phyloP scores from a whole-genome alignment of 2,329 filamentous ascomycete species.

The Alternaria metachromatica region DNA sequence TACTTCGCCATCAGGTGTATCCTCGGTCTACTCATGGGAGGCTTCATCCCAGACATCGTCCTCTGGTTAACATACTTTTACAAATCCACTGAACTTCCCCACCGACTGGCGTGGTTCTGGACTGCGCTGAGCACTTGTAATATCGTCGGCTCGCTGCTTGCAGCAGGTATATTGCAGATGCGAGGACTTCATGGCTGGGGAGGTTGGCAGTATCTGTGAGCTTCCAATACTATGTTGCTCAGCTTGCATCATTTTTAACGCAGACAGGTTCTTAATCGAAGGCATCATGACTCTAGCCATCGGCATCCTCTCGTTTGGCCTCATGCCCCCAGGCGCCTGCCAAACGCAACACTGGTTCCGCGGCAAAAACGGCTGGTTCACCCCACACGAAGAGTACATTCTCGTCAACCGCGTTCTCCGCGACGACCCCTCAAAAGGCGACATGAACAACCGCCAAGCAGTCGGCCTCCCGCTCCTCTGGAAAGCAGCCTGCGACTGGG shows the following conservation, averaged over 20 bases:
- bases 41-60: constrained; percentile 47
- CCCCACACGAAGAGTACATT: constrained; percentile 65
- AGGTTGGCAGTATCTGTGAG: constrained; percentile 51
- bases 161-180: constrained; percentile 52
- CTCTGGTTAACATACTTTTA: constrained; percentile 54
- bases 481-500: constrained; percentile 37
- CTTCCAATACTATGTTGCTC: neutral
- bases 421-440: constrained; percentile 63
- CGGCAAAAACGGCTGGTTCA: constrained; percentile 67
- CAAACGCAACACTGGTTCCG: constrained; percentile 65
- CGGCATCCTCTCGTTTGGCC: constrained; percentile 60
- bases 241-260: constrained; percentile 37
- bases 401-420: constrained; percentile 67
- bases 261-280: constrained; percentile 61
- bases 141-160: constrained; percentile 49
- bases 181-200: constrained; percentile 49
- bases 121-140: constrained; percentile 47
- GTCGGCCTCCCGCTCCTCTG: constrained; percentile 27
- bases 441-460: constrained; percentile 55
- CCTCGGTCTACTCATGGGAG: constrained; percentile 50
- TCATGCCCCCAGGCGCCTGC: constrained; percentile 58
- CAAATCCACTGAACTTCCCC: constrained; percentile 50
- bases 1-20: constrained; percentile 51
- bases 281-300: constrained; percentile 61
- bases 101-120: constrained; percentile 54